These are phyloP conservation scores for Yarrowia sp. DNA, from an alignment of 805 yeast genomes.

Conservation along the genomic window DNA sequence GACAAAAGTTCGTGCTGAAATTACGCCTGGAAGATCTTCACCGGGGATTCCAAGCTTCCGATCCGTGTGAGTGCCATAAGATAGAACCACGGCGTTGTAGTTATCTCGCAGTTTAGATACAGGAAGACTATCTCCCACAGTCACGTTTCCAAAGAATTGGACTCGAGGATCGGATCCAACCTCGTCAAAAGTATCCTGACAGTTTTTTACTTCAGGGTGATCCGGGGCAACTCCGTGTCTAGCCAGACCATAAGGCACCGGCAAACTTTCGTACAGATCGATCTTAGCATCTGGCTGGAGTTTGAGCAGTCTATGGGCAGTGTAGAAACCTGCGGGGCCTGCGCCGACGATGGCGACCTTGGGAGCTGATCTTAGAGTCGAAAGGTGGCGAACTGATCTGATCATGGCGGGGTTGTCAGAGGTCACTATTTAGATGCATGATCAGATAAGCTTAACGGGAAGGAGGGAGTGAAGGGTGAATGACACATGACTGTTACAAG, in stretches of 20 bases:
- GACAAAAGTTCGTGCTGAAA: conserved; percentile 84
- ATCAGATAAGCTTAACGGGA: conserved; percentile 13
- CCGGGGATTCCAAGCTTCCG: conserved; percentile 65
- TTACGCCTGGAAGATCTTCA: conserved; percentile 64
- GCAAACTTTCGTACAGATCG: conserved; percentile 82
- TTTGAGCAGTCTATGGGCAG: conserved; percentile 74
- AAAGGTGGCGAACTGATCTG: conserved; percentile 26
- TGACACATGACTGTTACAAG: not conserved
- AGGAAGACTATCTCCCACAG: conserved; percentile 67
- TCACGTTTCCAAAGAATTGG: conserved; percentile 73
- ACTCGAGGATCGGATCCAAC: conserved; percentile 52
- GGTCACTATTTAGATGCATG: conserved; percentile 10
- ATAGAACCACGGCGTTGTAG: conserved; percentile 77
- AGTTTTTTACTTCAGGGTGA: conserved; percentile 89
- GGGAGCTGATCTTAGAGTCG: conserved; percentile 32
- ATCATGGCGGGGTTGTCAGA: conserved; percentile 17
- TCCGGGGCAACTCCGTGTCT: conserved; percentile 99
- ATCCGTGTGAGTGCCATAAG: conserved; percentile 79
- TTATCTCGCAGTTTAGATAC: conserved; percentile 58
- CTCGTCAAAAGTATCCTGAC: conserved; percentile 73
- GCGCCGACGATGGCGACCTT: conserved; percentile 83
- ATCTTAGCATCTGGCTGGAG: conserved; percentile 57
- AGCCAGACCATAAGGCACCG: conserved; percentile 90
- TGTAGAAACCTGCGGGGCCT: conserved; percentile 96
- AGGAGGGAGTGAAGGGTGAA: not conserved